Evolutionary conservation across 2,329 filamentous ascomycete species (phyloP).

Genomic region (Aureobasidium sp.): DNA sequence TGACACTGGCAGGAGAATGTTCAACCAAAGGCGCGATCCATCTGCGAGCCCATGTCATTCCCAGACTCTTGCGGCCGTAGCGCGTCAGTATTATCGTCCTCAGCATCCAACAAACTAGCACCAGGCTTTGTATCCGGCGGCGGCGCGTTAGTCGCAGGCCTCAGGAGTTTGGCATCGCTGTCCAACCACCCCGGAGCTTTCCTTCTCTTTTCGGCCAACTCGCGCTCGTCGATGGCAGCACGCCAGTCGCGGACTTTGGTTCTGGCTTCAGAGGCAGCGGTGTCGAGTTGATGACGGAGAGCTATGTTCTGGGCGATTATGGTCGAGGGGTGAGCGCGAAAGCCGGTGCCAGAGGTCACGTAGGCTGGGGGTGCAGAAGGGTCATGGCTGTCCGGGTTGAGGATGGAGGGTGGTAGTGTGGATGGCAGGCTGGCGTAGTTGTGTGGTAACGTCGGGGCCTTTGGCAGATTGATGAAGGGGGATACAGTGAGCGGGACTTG

Average conservation of each 20-base stretch:
- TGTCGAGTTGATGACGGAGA: conserved; percentile 65
- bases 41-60: conserved; percentile 26
- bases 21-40: conserved; percentile 29
- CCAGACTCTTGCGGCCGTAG: conserved; percentile 18
- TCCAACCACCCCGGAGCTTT: conserved; percentile 77
- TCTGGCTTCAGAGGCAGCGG: conserved; percentile 60
- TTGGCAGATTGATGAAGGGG: conserved; percentile 84
- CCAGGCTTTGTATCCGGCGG: conserved; percentile 11
- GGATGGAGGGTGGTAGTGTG: conserved; percentile 66
- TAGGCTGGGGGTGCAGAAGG: conserved; percentile 48
- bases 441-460: conserved; percentile 85
- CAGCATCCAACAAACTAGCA: conserved; percentile 18
- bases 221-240: conserved; percentile 52
- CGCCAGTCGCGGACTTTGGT: conserved; percentile 62
- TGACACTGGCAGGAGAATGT: not conserved
- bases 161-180: conserved; percentile 59
- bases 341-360: conserved; percentile 65
- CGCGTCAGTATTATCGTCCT: conserved; percentile 13
- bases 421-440: conserved; percentile 88
- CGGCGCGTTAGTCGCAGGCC: conserved; percentile 48
- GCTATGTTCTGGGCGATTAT: conserved; percentile 76
- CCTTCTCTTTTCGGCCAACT: conserved; percentile 70
- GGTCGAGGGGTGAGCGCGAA: conserved; percentile 77
- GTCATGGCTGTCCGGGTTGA: conserved; percentile 31
- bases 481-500: conserved; percentile 92